phyloP scores from a whole-genome alignment of 495 filamentous ascomycete genomes.

The Neurospora cerealis region DNA sequence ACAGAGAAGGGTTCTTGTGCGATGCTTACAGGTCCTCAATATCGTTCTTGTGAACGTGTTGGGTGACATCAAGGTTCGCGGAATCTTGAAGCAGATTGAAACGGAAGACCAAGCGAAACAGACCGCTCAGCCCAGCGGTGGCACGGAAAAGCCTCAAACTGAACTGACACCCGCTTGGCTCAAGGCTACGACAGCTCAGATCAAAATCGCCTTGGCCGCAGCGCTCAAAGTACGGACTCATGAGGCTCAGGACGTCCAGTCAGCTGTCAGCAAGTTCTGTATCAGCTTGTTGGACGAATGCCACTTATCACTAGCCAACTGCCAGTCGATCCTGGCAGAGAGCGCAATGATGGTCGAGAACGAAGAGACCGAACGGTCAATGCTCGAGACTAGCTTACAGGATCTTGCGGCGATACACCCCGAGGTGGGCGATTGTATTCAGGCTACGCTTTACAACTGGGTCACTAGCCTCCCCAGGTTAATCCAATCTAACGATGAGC shows the following conservation, averaged over 20 bases:
- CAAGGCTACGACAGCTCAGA: slow-evolving; percentile 67
- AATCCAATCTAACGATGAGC: slow-evolving; percentile 80
- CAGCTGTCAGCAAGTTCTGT: slow-evolving; percentile 59
- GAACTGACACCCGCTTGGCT: slow-evolving; percentile 58
- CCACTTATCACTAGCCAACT: slow-evolving; percentile 58
- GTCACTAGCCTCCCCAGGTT: slow-evolving; percentile 65
- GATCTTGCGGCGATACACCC: slow-evolving; percentile 55
- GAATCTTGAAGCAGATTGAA: slow-evolving; percentile 23
- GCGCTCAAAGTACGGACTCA: slow-evolving; percentile 71
- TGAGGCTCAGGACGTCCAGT: slow-evolving; percentile 58
- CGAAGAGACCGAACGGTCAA: slow-evolving; percentile 33
- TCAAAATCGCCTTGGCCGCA: slow-evolving; percentile 75
- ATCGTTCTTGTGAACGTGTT: slow-evolving; percentile 53
- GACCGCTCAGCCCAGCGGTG: background rate
- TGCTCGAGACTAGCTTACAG: slow-evolving; percentile 39
- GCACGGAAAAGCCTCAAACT: slow-evolving; percentile 1
- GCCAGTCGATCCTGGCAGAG: slow-evolving; percentile 63
- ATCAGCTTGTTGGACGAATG: slow-evolving; percentile 67
- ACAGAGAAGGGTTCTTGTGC: slow-evolving; percentile 53
- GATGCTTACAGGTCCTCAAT: slow-evolving; percentile 49
- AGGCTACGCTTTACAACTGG: slow-evolving; percentile 70
- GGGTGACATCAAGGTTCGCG: slow-evolving; percentile 47
- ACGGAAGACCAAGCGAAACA: slow-evolving; percentile 1
- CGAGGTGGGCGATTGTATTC: slow-evolving; percentile 55
- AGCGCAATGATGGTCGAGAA: slow-evolving; percentile 67